Evolutionary conservation across 78 protist genomes (phyloP).

Genomic region (Dictyostelium brefeldianum): DNA sequence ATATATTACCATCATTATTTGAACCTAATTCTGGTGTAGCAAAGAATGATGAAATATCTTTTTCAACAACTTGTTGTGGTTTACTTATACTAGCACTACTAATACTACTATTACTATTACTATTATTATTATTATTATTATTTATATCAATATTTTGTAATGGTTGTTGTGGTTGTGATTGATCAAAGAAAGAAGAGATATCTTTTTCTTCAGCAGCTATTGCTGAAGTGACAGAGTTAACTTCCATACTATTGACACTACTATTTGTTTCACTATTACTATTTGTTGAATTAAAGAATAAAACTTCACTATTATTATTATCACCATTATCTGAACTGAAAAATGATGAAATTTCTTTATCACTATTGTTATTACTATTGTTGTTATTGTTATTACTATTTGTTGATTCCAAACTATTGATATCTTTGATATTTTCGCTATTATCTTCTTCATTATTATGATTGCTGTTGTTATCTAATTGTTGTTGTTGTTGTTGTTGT

Average conservation of each 20-base stretch:
- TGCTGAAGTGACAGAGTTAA: background rate
- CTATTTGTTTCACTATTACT: background rate
- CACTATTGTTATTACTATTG: background rate
- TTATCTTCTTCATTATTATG: background rate
- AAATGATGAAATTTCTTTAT: conserved; percentile 54
- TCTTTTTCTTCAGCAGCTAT: conserved; percentile 25
- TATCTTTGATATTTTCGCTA: background rate
- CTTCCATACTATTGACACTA: conserved; percentile 3
- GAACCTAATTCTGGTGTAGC: conserved; percentile 11
- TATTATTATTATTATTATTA: background rate
- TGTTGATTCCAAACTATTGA: background rate
- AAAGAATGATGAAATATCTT: conserved; percentile 20
- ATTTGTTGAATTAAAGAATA: conserved; percentile 15
- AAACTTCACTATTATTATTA: background rate
- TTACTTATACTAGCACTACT: background rate
- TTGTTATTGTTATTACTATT: background rate
- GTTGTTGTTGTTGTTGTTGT: background rate
- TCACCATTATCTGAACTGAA: conserved; percentile 13
- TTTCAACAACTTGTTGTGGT: background rate
- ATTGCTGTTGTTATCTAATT: background rate
- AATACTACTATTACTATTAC: no score
- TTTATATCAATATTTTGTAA: background rate
- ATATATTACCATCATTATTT: background rate
- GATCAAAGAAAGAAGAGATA: conserved; percentile 21
- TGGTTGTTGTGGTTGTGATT: background rate